Evolutionary conservation across 305 asterid species (phyloP).

Genomic region (Fraxinus velutina): DNA sequence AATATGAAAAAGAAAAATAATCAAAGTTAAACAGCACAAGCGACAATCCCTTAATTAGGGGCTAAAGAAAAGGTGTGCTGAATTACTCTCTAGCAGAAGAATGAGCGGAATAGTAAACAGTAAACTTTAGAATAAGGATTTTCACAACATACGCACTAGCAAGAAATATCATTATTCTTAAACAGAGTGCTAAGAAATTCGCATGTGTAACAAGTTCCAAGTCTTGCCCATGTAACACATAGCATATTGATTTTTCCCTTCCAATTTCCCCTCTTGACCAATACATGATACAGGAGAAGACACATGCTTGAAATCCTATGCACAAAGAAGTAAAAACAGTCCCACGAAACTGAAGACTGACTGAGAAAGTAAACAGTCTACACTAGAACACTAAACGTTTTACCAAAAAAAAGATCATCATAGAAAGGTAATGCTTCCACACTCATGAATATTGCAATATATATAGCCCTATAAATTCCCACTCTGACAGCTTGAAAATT

Average conservation of each 20-base stretch:
- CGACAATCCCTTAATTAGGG: background rate
- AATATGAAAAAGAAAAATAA: conserved; percentile 10
- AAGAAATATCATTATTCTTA: background rate
- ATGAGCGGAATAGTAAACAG: background rate
- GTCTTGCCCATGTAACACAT: background rate
- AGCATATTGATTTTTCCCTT: background rate
- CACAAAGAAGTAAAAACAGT: background rate
- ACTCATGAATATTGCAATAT: background rate
- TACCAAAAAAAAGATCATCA: background rate
- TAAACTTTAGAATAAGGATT: conserved; percentile 4
- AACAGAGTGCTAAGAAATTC: background rate
- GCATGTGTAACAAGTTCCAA: background rate
- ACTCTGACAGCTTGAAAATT: background rate
- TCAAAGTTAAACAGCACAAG: conserved; percentile 8
- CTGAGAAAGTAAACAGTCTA: background rate
- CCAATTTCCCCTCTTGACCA: background rate
- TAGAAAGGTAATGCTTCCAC: background rate
- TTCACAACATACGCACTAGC: background rate
- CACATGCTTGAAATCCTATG: background rate
- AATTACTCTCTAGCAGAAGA: background rate
- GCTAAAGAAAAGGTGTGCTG: background rate
- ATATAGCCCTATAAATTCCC: background rate
- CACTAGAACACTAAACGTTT: background rate
- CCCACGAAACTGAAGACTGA: background rate
- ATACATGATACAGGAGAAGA: background rate